Evolutionary conservation across 306 rosid genomes (phyloP), one percentile per base, ranked within the genome.

Genomic region (Vicia sativa): DNA sequence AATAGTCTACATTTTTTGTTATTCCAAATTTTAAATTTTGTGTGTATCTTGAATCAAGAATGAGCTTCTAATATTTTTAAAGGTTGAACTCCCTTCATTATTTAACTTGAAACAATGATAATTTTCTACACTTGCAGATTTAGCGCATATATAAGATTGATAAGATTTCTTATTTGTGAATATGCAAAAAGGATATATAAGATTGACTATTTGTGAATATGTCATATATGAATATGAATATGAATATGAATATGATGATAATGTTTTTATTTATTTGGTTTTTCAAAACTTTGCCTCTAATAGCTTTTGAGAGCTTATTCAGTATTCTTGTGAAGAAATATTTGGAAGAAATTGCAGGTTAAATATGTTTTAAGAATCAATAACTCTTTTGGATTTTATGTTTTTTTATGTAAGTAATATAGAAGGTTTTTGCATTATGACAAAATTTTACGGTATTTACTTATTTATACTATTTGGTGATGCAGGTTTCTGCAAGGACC

Each of bases 401-500:
- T 42, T 42, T 11, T 26, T 29, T 37, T 19, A 10, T 28, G 42
- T 12, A 46, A 9, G 42, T 11, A 19, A 16, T 49, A 39, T 57
- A 25, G 29, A 50, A 55, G 64, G 4, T 46, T 44, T 56, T 72
- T 34, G 7, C 10, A 19, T 52, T 18, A 43, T 25, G 14, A 9
- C 39, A 29, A 57, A 13, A 45, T 31, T 21, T 13, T 7, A 15
- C 23, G 38, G 56, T 42, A 45, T 29, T 67, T 67, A 63, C 46
- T 61, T 57, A 63, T 6, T 3, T 49, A 15, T 55, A 16, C 21
- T 76, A 55, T 57, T 59, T 72, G 78, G 64, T 75, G 76, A 21
- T 71, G 65, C 55, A 90, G 98, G 78, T 93, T 93, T 80, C 74
- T 93, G 56, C 98, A 93, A 86, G 96, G 98, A 61, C 95, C 98